These are phyloP conservation scores for Tolypocladium paradoxum DNA, from an alignment of 2,329 filamentous ascomycete genomes.

Conservation along the genomic window DNA sequence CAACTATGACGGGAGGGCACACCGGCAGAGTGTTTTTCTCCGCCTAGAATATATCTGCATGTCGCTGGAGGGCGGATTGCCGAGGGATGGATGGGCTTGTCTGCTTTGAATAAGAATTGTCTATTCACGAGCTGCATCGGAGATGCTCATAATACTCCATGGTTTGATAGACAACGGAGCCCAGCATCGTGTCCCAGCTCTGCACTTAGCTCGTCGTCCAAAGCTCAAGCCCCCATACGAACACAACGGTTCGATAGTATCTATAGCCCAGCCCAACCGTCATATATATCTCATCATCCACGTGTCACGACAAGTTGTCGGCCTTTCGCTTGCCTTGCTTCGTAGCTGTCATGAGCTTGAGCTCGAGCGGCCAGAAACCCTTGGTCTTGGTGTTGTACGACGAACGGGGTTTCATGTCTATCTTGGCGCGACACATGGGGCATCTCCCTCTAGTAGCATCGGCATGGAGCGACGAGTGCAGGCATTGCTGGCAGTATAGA, in stretches of 20 bases:
- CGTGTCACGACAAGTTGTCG: constrained; percentile 14
- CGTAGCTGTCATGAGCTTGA: constrained; percentile 50
- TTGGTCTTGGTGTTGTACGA: constrained; percentile 35
- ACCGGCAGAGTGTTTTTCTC: not conserved
- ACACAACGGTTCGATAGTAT: no score
- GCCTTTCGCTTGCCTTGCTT: constrained; percentile 36
- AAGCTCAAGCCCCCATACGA: not conserved
- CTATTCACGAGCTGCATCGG: not conserved
- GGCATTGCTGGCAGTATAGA: constrained; percentile 52
- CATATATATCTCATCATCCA: not conserved
- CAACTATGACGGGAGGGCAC: not conserved
- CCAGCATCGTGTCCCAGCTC: not conserved
- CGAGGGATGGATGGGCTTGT: not conserved
- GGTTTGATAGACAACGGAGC: no score
- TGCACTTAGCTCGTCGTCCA: not conserved
- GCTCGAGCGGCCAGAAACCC: constrained; percentile 46
- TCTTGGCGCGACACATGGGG: constrained; percentile 51
- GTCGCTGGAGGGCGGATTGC: not conserved
- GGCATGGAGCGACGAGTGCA: constrained; percentile 49
- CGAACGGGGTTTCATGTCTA: constrained; percentile 35
- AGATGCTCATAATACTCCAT: not conserved
- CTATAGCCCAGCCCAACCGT: no score
- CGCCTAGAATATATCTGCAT: not conserved
- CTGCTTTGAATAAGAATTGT: not conserved
- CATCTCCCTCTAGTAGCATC: constrained; percentile 46